Percentiles rank a stretch among this genome's conserved stretches.
phyloP scores from a whole-genome alignment of 2,329 filamentous ascomycete genomes.

The Claviceps fusiformis region DNA sequence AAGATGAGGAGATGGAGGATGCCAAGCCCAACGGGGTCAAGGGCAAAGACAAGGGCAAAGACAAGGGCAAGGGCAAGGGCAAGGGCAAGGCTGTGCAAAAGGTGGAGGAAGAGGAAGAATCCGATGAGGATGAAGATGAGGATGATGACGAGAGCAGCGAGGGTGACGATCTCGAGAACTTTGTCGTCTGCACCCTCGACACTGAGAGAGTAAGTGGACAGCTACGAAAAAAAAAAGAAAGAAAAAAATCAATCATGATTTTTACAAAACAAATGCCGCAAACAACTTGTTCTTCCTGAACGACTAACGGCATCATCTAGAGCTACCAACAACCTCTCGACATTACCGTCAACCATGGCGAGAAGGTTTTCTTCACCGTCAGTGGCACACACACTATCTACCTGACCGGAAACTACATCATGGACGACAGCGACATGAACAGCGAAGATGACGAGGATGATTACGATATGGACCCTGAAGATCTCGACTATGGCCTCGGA shows the following conservation, averaged over 20 bases:
- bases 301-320: constrained; percentile 34
- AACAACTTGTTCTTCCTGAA: background rate
- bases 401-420: constrained; percentile 92
- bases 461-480: constrained; percentile 71
- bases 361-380: constrained; percentile 86
- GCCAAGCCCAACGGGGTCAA: constrained; percentile 45
- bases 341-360: constrained; percentile 77
- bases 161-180: constrained; percentile 65
- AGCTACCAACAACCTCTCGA: constrained; percentile 91
- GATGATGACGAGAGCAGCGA: constrained; percentile 48
- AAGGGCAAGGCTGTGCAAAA: constrained; percentile 53
- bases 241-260: too few relatives aligned
- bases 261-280: too few relatives aligned
- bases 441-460: constrained; percentile 49
- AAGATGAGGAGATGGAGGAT: constrained; percentile 62
- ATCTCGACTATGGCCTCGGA: constrained; percentile 58
- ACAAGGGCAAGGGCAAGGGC: constrained; percentile 56
- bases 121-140: constrained; percentile 15
- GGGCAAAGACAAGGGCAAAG: constrained; percentile 39
- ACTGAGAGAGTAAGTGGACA: constrained; percentile 60
- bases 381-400: constrained; percentile 80
- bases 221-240: too few relatives aligned
- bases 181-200: constrained; percentile 91
- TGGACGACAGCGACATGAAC: constrained; percentile 52
- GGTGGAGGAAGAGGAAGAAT: constrained; percentile 39